phyloP scores from a whole-genome alignment of 2,329 filamentous ascomycete species.

The Pyrenochaeta sp. region DNA sequence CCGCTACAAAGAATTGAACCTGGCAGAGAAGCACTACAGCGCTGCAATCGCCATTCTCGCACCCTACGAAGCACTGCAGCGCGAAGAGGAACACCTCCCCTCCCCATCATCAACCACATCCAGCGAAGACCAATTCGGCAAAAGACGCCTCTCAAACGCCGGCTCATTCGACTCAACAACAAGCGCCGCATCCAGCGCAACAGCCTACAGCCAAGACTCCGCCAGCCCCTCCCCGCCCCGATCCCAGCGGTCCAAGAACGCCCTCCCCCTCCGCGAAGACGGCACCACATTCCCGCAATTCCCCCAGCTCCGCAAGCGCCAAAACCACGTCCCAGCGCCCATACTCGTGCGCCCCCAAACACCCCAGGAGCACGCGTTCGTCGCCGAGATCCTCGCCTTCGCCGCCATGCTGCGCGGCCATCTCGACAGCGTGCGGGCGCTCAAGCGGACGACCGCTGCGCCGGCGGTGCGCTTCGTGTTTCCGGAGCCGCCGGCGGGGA shows the following conservation, averaged over 20 bases:
- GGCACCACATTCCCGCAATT: neutral
- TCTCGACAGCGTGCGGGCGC: constrained; percentile 29
- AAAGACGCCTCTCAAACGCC: constrained; percentile 22
- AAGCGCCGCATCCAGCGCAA: constrained; percentile 31
- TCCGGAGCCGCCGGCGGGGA: constrained; percentile 20
- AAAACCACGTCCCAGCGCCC: constrained; percentile 9
- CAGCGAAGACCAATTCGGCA: constrained; percentile 12
- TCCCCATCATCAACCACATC: constrained; percentile 28
- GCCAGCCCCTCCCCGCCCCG: constrained; percentile 11
- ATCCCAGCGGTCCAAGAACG: constrained; percentile 1
- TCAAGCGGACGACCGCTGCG: constrained; percentile 23
- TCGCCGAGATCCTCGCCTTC: constrained; percentile 35
- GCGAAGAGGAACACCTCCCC: constrained; percentile 23
- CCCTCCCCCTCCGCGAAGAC: constrained; percentile 3
- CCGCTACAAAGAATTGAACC: constrained; percentile 38
- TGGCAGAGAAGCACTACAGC: constrained; percentile 46
- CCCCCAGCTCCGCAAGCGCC: constrained; percentile 7
- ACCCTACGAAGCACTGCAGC: constrained; percentile 11
- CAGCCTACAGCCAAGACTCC: constrained; percentile 21
- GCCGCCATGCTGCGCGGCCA: constrained; percentile 36
- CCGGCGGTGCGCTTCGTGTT: constrained; percentile 21
- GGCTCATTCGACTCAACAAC: constrained; percentile 28
- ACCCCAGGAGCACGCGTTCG: constrained; percentile 28
- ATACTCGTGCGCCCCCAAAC: constrained; percentile 10
- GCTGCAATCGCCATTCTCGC: constrained; percentile 37